A percentile compares a stretch with the other conserved stretches of the same genome.
phyloP scores from a whole-genome alignment of 164 flowering plant genomes.

The Stephania japonica region DNA sequence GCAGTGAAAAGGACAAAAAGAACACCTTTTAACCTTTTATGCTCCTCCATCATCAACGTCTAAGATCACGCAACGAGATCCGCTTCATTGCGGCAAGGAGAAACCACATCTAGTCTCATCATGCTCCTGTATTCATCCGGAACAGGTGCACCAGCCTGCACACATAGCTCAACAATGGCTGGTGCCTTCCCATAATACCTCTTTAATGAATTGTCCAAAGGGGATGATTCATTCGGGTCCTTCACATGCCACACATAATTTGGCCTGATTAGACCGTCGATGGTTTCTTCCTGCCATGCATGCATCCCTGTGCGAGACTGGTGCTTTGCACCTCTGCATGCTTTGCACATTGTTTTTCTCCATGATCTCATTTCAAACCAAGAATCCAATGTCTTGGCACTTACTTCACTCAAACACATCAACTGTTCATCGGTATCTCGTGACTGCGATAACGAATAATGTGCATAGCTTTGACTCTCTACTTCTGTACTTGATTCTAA shows the following conservation, averaged over 20 bases:
- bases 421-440: constrained; percentile 13
- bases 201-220: constrained; percentile 57
- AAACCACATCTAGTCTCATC: constrained; percentile 79
- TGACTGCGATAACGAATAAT: neutral
- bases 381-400: constrained; percentile 36
- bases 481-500: constrained; percentile 41
- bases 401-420: constrained; percentile 24
- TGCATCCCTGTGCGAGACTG: constrained; percentile 75
- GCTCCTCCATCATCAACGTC: neutral
- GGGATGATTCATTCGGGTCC: constrained; percentile 25
- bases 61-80: constrained; percentile 61
- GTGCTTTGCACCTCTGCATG: constrained; percentile 81
- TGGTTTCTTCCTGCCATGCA: constrained; percentile 70
- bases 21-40: neutral
- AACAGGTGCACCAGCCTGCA: constrained; percentile 72
- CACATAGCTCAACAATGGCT: constrained; percentile 74
- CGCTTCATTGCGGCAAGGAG: constrained; percentile 59
- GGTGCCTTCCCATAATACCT: constrained; percentile 81
- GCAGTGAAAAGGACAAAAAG: neutral
- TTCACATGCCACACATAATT: constrained; percentile 76
- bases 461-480: neutral
- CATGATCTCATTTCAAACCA: constrained; percentile 75
- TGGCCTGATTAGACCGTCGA: constrained; percentile 63
- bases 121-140: constrained; percentile 54
- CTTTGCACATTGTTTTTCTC: constrained; percentile 58